phyloP scores from a whole-genome alignment of 441 rosid genomes.

The Populus tomentosa region DNA sequence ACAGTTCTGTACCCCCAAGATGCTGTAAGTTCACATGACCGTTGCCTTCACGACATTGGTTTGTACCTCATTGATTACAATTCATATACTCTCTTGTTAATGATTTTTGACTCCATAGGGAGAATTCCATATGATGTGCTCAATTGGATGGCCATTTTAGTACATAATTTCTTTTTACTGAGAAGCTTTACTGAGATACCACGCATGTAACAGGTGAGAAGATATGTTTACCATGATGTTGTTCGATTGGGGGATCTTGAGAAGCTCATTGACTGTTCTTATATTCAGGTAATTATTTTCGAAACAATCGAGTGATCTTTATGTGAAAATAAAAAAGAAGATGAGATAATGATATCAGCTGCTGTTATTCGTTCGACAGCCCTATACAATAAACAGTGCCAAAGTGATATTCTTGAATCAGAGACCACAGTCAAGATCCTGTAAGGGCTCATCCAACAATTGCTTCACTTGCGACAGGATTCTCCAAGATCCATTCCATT shows the following conservation, averaged over 20 bases:
- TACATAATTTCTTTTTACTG: background rate
- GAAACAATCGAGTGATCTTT: background rate
- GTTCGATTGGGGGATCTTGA: slow-evolving; percentile 77
- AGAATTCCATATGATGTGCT: background rate
- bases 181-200: background rate
- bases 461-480: slow-evolving; percentile 93
- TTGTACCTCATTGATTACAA: background rate
- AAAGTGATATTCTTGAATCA: slow-evolving; percentile 86
- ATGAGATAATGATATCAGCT: background rate
- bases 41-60: background rate
- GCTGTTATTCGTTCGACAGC: slow-evolving; percentile 36
- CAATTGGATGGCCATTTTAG: no score
- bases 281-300: slow-evolving; percentile 52
- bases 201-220: slow-evolving; percentile 51
- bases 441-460: slow-evolving; percentile 66
- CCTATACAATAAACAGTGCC: slow-evolving; percentile 87
- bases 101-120: background rate
- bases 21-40: background rate
- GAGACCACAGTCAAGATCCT: slow-evolving; percentile 78
- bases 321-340: background rate
- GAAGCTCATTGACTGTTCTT: slow-evolving; percentile 82
- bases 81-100: background rate
- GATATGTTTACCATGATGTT: slow-evolving; percentile 83
- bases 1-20: slow-evolving; percentile 3
- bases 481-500: slow-evolving; percentile 82